Conservation (phyloP, 2,329 filamentous ascomycete species). For the Colletotrichum musae region DNA sequence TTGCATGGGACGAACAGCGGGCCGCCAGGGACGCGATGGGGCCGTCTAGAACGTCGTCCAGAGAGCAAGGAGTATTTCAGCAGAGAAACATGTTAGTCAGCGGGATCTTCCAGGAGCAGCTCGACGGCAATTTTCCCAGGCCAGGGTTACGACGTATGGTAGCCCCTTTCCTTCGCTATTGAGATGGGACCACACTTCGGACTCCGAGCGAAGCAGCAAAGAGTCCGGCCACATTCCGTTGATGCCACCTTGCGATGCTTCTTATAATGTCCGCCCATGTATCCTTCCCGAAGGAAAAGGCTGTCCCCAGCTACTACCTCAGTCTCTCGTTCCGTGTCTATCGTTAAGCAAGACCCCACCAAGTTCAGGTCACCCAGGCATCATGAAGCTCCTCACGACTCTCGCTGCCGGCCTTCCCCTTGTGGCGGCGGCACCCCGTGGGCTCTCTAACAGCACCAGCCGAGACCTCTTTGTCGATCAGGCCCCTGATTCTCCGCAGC, state of each 20-base stretch:
- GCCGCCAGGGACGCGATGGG: slow-evolving; percentile 20
- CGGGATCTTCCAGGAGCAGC: not conserved
- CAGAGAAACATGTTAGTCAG: slow-evolving; percentile 22
- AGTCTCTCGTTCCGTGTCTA: slow-evolving; percentile 1
- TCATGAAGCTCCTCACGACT: slow-evolving; percentile 32
- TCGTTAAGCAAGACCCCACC: not conserved
- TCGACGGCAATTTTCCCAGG: slow-evolving; percentile 5
- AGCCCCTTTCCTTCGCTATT: slow-evolving; percentile 4
- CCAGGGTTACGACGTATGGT: slow-evolving; percentile 7
- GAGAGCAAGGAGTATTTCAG: not conserved
- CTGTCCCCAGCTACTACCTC: not conserved
- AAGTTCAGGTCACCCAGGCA: not conserved
- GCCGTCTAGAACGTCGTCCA: not conserved
- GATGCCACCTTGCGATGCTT: not conserved
- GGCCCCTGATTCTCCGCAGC: slow-evolving; percentile 22
- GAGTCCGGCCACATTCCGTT: slow-evolving; percentile 19
- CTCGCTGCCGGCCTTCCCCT: slow-evolving; percentile 32
- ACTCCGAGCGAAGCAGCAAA: slow-evolving; percentile 18
- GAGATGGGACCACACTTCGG: slow-evolving; percentile 20
- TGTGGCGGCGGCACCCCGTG: slow-evolving; percentile 28
- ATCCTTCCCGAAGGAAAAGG: not conserved
- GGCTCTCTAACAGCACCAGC: slow-evolving; percentile 17
- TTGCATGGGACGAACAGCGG: slow-evolving; percentile 30
- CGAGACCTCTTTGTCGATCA: slow-evolving; percentile 26
- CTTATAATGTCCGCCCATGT: slow-evolving; percentile 14